Conservation (phyloP, 2,329 filamentous ascomycete species). For the Microsporum audouinii region DNA sequence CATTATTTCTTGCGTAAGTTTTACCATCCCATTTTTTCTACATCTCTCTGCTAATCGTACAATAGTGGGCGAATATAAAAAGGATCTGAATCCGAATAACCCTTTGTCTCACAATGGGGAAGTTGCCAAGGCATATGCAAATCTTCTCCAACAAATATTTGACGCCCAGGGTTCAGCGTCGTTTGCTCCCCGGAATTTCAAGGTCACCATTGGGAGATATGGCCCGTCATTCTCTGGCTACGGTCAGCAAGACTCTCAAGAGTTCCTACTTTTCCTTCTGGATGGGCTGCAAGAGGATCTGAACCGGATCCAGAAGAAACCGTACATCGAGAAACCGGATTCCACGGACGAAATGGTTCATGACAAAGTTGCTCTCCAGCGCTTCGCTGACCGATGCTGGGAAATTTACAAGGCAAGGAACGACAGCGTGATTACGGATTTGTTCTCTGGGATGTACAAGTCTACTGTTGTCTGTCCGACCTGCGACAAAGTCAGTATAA, state of each 20-base stretch:
- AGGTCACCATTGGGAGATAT: conserved; percentile 66
- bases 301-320: conserved; percentile 87
- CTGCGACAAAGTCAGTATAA: conserved; percentile 93
- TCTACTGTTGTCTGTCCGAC: conserved; percentile 86
- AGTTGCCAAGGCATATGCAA: conserved; percentile 74
- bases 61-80: conserved; percentile 53
- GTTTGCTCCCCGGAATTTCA: conserved; percentile 70
- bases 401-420: conserved; percentile 85
- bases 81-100: conserved; percentile 76
- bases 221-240: conserved; percentile 84
- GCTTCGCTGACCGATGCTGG: conserved; percentile 81
- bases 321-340: conserved; percentile 94
- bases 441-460: conserved; percentile 98
- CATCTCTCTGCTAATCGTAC: not conserved
- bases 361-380: conserved; percentile 64
- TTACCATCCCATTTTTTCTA: conserved; percentile 12
- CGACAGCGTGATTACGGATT: conserved; percentile 85
- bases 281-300: conserved; percentile 92
- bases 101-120: conserved; percentile 74
- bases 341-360: conserved; percentile 93
- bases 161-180: conserved; percentile 54
- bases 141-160: conserved; percentile 67
- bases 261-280: conserved; percentile 88
- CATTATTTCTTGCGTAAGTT: conserved; percentile 65
- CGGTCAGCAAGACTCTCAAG: conserved; percentile 93